These are phyloP conservation scores for Pseudocercospora ulei DNA, from an alignment of 2,329 filamentous ascomycete genomes.

Conservation along the genomic window DNA sequence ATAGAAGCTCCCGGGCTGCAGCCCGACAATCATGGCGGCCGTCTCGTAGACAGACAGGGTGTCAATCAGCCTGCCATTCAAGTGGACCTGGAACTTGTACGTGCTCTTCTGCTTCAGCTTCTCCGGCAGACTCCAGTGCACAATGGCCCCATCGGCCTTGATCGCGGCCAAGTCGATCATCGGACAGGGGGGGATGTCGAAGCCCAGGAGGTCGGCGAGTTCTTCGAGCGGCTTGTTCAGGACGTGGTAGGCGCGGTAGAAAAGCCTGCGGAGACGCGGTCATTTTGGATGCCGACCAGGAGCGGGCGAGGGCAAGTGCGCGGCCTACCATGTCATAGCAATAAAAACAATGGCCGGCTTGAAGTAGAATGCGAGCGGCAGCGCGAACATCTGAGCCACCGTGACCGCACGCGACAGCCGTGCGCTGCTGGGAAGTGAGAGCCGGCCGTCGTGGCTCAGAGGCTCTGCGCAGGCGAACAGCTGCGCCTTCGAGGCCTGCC, in stretches of 20 bases:
- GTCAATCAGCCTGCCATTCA: conserved; percentile 75
- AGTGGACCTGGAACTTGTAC: conserved; percentile 79
- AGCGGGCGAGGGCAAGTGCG: not conserved
- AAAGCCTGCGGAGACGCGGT: conserved; percentile 39
- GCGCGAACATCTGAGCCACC: conserved; percentile 15
- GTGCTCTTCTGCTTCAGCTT: conserved; percentile 48
- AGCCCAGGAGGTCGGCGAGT: conserved; percentile 69
- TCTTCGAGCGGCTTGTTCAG: conserved; percentile 84
- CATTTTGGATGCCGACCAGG: not conserved
- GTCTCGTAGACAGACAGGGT: conserved; percentile 72
- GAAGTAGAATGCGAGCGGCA: conserved; percentile 22
- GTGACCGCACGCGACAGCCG: conserved; percentile 16
- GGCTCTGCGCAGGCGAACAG: conserved; percentile 14
- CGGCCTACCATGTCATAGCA: conserved; percentile 21
- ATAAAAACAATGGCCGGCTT: conserved; percentile 22
- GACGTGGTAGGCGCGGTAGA: conserved; percentile 77
- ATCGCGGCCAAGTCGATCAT: conserved; percentile 86
- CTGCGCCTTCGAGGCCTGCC: conserved; percentile 10
- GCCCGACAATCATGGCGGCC: conserved; percentile 79
- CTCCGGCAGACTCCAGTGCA: conserved; percentile 66
- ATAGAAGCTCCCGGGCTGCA: conserved; percentile 81
- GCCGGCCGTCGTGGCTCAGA: conserved; percentile 9
- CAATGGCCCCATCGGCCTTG: conserved; percentile 71
- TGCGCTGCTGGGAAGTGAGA: conserved; percentile 12
- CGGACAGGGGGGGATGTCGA: conserved; percentile 85